Conservation (phyloP, 2,329 filamentous ascomycete species). For the Graphium sp. region DNA sequence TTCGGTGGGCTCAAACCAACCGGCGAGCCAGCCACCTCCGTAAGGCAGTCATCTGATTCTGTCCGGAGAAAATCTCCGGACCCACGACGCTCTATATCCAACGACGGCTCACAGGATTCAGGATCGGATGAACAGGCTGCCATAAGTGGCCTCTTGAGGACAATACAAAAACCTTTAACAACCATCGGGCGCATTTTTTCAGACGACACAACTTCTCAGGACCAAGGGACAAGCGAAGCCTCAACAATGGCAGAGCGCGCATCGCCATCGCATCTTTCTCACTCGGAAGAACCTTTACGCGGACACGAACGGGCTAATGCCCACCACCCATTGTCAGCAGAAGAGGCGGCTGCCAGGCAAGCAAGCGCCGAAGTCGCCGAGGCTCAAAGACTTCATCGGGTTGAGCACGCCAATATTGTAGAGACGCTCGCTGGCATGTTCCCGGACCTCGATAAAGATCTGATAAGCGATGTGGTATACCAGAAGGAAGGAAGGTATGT, state of each 20-base stretch:
- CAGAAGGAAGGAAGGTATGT: conserved; percentile 86
- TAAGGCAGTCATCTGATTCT: conserved; percentile 23
- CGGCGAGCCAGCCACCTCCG: conserved; percentile 12
- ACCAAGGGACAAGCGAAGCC: too few species aligned
- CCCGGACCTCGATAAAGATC: conserved; percentile 78
- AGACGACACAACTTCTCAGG: conserved; percentile 30
- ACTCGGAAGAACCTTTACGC: too few species aligned
- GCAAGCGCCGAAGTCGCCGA: conserved; percentile 82
- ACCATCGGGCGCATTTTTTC: conserved; percentile 93
- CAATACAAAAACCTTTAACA: conserved; percentile 78
- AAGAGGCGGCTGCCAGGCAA: conserved; percentile 79
- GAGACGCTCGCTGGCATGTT: conserved; percentile 96
- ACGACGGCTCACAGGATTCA: conserved; percentile 29
- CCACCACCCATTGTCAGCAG: conserved; percentile 59
- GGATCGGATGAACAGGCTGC: conserved; percentile 57
- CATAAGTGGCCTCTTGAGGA: conserved; percentile 70
- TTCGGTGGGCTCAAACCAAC: conserved; percentile 14
- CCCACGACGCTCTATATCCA: conserved; percentile 37
- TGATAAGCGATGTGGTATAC: conserved; percentile 93
- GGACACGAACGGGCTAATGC: too few species aligned
- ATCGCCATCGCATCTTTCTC: too few species aligned
- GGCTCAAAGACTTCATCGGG: conserved; percentile 62
- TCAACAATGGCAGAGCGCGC: too few species aligned
- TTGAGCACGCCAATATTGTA: conserved; percentile 80
- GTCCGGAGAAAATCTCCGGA: conserved; percentile 11